A percentile compares a stretch with the other conserved stretches of the same genome.
phyloP scores from a whole-genome alignment of 805 yeast genomes.

The Lachancea sp. region DNA sequence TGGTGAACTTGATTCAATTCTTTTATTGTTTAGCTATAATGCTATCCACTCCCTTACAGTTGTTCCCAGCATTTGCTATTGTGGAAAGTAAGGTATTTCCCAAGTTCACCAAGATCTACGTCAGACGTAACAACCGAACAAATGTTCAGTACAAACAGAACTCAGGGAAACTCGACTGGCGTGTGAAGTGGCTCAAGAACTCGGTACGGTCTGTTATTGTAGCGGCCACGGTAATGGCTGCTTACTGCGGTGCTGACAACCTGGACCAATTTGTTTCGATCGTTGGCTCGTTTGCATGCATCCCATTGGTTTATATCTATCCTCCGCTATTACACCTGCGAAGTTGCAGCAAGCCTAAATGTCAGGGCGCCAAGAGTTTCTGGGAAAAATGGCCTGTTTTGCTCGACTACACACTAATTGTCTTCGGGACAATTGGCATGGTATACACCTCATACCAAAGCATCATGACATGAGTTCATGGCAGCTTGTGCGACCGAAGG shows the following conservation, averaged over 20 bases:
- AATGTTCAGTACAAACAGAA: slow-evolving; percentile 18
- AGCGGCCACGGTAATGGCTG: slow-evolving; percentile 46
- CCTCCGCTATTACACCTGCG: slow-evolving; percentile 71
- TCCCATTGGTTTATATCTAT: slow-evolving; percentile 78
- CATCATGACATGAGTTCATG: slow-evolving; percentile 22
- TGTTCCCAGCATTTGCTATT: slow-evolving; percentile 72
- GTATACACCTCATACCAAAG: slow-evolving; percentile 62
- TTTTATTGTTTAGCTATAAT: slow-evolving; percentile 70
- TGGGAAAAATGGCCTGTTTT: slow-evolving; percentile 32
- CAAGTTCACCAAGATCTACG: slow-evolving; percentile 21
- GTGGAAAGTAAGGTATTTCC: slow-evolving; percentile 59
- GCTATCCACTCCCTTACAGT: slow-evolving; percentile 72
- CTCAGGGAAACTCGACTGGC: slow-evolving; percentile 51
- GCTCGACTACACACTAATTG: slow-evolving; percentile 44
- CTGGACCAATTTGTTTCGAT: slow-evolving; percentile 71
- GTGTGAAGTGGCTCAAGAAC: slow-evolving; percentile 64
- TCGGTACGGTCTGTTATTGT: slow-evolving; percentile 50
- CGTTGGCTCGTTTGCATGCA: slow-evolving; percentile 80
- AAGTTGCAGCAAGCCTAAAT: slow-evolving; percentile 37
- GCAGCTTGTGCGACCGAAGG: neutral
- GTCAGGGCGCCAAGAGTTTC: slow-evolving; percentile 3
- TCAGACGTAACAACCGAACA: slow-evolving; percentile 13
- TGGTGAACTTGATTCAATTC: slow-evolving; percentile 59
- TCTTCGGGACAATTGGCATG: slow-evolving; percentile 57
- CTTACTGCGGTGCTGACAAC: slow-evolving; percentile 61